Conservation (phyloP, 2,329 filamentous ascomycete species). For the Tolypocladium ovalisporum region DNA sequence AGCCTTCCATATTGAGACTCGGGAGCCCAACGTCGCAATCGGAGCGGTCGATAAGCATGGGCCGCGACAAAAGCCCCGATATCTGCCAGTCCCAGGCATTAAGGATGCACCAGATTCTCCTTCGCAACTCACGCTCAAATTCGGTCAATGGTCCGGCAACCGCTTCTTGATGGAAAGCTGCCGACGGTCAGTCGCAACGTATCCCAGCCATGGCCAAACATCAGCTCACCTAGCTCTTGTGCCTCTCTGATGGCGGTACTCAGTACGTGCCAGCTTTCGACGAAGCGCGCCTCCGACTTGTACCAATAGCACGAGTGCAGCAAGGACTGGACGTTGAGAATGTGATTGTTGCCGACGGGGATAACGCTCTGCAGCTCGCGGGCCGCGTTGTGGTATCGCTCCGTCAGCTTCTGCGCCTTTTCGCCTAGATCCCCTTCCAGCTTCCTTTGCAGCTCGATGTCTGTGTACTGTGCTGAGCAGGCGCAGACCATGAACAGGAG, state of each 20-base stretch:
- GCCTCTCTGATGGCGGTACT: constrained; percentile 23
- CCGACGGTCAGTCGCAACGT: neutral
- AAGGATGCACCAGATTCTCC: constrained; percentile 25
- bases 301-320: constrained; percentile 27
- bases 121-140: constrained; percentile 23
- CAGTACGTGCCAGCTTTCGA: constrained; percentile 26
- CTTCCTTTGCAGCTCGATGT: constrained; percentile 16
- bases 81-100: constrained; percentile 29
- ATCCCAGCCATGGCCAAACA: no score
- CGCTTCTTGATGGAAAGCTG: constrained; percentile 21
- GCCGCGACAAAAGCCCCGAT: constrained; percentile 19
- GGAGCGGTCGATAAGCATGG: constrained; percentile 22
- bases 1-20: constrained; percentile 19
- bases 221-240: constrained; percentile 19
- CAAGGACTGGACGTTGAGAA: constrained; percentile 22
- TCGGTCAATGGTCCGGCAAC: constrained; percentile 14
- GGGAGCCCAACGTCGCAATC: constrained; percentile 21
- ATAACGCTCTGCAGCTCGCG: constrained; percentile 20
- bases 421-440: constrained; percentile 20
- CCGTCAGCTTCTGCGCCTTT: constrained; percentile 15
- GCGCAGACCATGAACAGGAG: constrained; percentile 26
- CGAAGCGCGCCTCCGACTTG: constrained; percentile 23
- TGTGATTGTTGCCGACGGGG: constrained; percentile 19
- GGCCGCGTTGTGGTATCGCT: constrained; percentile 21
- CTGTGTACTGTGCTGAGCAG: constrained; percentile 22